Percentiles rank a stretch among this genome's conserved stretches.
Conservation (phyloP, 257 asterid species). For the Salvia miltiorrhiza region DNA sequence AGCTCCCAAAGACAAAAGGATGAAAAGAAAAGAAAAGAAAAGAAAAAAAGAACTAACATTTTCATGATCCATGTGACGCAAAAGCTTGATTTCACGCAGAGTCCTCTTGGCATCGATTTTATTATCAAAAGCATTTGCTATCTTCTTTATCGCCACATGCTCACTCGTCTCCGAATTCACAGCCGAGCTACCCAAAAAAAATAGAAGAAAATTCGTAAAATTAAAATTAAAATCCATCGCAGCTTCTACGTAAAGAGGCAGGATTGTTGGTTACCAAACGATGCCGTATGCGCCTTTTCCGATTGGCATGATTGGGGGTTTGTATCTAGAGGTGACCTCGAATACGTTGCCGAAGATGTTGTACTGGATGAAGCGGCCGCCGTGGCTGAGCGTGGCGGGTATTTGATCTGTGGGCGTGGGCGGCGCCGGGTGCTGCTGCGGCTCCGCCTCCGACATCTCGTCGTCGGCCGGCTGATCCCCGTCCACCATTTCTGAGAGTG, state of each 20-base stretch:
- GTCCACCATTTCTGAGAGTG: constrained; percentile 51
- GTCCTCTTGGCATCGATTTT: constrained; percentile 93
- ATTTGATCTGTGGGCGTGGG: constrained; percentile 43
- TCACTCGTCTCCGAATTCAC: constrained; percentile 88
- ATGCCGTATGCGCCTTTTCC: constrained; percentile 98
- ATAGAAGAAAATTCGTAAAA: not conserved
- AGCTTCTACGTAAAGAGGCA: not conserved
- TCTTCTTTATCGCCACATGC: constrained; percentile 84
- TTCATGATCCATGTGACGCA: constrained; percentile 94
- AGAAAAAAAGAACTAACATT: constrained; percentile 52
- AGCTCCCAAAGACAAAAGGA: constrained; percentile 10
- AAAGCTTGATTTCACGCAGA: constrained; percentile 90
- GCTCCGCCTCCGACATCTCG: constrained; percentile 73
- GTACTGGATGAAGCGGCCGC: constrained; percentile 83
- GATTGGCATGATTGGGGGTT: constrained; percentile 89
- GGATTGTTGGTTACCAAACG: constrained; percentile 56
- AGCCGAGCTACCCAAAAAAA: constrained; percentile 55
- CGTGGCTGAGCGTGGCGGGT: constrained; percentile 74
- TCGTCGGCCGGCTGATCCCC: constrained; percentile 71
- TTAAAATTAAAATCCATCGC: not conserved
- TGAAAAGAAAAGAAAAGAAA: not conserved
- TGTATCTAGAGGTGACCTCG: constrained; percentile 87
- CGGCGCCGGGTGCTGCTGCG: constrained; percentile 33
- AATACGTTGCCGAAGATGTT: constrained; percentile 83
- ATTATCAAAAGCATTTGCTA: constrained; percentile 86